Percentiles rank a stretch among this genome's conserved stretches.
phyloP scores from a whole-genome alignment of 2,329 filamentous ascomycete genomes.

The Bipolaris victoriae region DNA sequence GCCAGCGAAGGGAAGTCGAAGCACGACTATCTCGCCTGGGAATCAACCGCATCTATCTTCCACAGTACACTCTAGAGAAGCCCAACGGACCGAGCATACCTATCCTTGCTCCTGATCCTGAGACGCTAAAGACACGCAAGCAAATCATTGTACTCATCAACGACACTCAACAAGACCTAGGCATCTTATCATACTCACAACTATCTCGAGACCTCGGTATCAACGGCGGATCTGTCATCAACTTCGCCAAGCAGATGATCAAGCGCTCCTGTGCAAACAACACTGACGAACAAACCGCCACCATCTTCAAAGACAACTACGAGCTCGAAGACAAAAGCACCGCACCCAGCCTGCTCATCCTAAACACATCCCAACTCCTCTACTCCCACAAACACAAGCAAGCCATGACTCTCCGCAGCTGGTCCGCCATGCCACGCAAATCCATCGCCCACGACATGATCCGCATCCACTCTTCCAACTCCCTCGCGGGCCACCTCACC shows the following conservation, averaged over 20 bases:
- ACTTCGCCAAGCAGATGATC: conserved; percentile 61
- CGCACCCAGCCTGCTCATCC: conserved; percentile 69
- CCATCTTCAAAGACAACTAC: conserved; percentile 30
- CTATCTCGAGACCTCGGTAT: conserved; percentile 69
- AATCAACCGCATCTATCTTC: conserved; percentile 67
- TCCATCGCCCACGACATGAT: conserved; percentile 64
- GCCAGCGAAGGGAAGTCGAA: conserved; percentile 65
- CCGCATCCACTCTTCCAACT: conserved; percentile 64
- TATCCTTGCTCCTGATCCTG: conserved; percentile 65
- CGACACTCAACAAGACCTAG: conserved; percentile 78
- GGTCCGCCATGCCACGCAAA: conserved; percentile 64
- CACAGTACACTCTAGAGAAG: conserved; percentile 56
- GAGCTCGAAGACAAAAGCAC: conserved; percentile 23
- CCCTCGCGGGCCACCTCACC: conserved; percentile 64
- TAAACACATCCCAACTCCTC: conserved; percentile 77
- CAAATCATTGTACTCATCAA: conserved; percentile 78
- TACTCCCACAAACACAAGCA: conserved; percentile 73
- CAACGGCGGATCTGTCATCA: conserved; percentile 71
- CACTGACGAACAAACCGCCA: conserved; percentile 14
- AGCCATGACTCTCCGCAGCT: conserved; percentile 65
- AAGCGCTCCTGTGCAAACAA: conserved; percentile 26
- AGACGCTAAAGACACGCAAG: conserved; percentile 61
- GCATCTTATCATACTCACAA: conserved; percentile 73
- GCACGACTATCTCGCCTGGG: conserved; percentile 67
- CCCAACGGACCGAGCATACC: conserved; percentile 64